Conservation (phyloP, 1,139 yeast genomes). For the Yamadazyma aaseri region DNA sequence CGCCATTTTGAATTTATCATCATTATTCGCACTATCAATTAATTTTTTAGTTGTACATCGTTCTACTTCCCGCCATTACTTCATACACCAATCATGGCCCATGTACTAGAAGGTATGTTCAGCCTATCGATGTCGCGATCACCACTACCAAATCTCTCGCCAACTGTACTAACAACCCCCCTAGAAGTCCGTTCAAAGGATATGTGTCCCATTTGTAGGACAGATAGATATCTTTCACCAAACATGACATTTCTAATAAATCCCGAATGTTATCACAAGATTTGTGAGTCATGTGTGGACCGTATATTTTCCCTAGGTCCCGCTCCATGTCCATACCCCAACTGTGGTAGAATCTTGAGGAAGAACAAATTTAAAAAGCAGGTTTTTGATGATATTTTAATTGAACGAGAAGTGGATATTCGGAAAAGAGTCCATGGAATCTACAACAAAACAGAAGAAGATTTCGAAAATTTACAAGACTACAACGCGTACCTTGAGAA, state of each 20-base stretch:
- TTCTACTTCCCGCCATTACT: too few relatives aligned
- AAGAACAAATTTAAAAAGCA: constrained; percentile 90
- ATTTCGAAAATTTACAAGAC: constrained; percentile 57
- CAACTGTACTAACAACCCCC: constrained; percentile 1
- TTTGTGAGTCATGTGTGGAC: constrained; percentile 95
- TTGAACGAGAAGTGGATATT: constrained; percentile 90
- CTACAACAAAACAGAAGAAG: constrained; percentile 78
- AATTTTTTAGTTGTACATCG: too few relatives aligned
- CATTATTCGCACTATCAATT: too few relatives aligned
- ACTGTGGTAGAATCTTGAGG: constrained; percentile 83
- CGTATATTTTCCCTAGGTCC: constrained; percentile 93
- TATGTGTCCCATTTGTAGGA: constrained; percentile 97
- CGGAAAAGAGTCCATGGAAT: constrained; percentile 74
- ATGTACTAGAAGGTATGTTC: constrained; percentile 4
- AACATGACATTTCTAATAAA: constrained; percentile 89
- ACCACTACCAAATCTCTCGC: neutral
- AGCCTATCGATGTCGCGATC: neutral
- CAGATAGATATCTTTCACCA: constrained; percentile 91
- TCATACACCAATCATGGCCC: constrained; percentile 2
- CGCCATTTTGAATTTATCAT: too few relatives aligned
- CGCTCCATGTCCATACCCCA: constrained; percentile 93
- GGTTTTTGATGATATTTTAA: constrained; percentile 82
- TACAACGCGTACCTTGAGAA: constrained; percentile 81
- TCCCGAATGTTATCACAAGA: constrained; percentile 97
- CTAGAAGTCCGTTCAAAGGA: constrained; percentile 55